These are phyloP conservation scores for Aquanectria penicillioides DNA, from an alignment of 2,329 filamentous ascomycete genomes.

Conservation along the genomic window DNA sequence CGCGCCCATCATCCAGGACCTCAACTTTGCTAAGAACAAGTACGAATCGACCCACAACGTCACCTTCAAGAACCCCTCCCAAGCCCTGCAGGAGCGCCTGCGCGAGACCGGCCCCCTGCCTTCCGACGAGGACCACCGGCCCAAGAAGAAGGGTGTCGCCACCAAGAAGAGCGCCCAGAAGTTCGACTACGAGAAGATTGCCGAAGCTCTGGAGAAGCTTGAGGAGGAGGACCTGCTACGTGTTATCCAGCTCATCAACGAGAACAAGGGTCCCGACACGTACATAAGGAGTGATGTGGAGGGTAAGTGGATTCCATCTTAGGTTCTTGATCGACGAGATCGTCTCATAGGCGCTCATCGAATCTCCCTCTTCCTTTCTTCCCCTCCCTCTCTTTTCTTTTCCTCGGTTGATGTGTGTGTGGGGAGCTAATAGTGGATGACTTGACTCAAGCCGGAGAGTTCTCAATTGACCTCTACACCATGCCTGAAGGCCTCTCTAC, in stretches of 20 bases:
- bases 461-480: conserved; percentile 98
- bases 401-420: conserved; percentile 45
- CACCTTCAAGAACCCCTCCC: conserved; percentile 92
- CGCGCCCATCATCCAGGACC: conserved; percentile 78
- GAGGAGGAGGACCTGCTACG: conserved; percentile 92
- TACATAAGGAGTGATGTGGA: conserved; percentile 98
- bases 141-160: conserved; percentile 69
- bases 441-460: conserved; percentile 79
- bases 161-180: conserved; percentile 81
- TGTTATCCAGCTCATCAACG: conserved; percentile 97
- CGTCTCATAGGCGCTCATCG: neutral
- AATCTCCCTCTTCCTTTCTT: neutral
- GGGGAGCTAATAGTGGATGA: conserved; percentile 48
- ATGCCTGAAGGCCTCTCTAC: conserved; percentile 89
- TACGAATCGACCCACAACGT: conserved; percentile 88
- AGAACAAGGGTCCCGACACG: conserved; percentile 92
- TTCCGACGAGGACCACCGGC: conserved; percentile 72
- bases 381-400: conserved; percentile 20
- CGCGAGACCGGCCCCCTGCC: conserved; percentile 88
- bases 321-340: neutral
- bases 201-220: conserved; percentile 88
- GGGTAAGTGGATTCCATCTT: conserved; percentile 65
- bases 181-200: conserved; percentile 94
- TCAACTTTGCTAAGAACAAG: conserved; percentile 84
- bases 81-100: conserved; percentile 81